Evolutionary conservation across 352 stramenopile species (phyloP).

Genomic region (Phytophthora idaei): DNA sequence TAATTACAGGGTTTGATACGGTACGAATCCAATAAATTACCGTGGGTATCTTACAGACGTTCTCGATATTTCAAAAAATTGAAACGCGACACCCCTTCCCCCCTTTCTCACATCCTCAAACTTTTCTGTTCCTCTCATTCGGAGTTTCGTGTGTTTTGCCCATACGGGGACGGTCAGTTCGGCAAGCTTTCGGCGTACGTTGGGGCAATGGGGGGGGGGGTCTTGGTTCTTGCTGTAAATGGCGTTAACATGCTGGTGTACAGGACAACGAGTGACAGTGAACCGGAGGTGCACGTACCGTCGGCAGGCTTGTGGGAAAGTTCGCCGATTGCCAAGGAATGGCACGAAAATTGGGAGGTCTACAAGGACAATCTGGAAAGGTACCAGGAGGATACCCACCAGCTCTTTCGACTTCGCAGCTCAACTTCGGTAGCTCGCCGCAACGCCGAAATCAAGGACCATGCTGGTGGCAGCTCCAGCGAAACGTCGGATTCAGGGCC

Average conservation of each 20-base stretch:
- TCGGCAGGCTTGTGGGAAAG: neutral
- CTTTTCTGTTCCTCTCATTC: neutral
- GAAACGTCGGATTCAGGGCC: no score
- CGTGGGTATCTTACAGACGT: neutral
- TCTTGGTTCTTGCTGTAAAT: neutral
- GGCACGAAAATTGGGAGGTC: constrained; percentile 7
- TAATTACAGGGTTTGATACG: constrained; percentile 7
- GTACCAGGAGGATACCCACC: constrained; percentile 10
- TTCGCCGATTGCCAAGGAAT: constrained; percentile 6
- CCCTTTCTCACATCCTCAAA: constrained; percentile 8
- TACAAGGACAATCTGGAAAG: neutral
- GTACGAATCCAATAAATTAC: neutral
- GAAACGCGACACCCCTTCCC: constrained; percentile 4
- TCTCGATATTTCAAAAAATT: constrained; percentile 7
- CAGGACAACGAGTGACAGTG: constrained; percentile 3
- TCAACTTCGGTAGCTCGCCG: constrained; percentile 1
- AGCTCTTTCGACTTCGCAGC: constrained; percentile 10
- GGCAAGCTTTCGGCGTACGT: neutral
- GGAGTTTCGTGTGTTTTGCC: neutral
- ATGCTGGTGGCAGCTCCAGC: neutral
- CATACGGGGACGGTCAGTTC: neutral
- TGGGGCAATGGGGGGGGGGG: neutral
- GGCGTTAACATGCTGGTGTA: neutral
- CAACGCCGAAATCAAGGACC: constrained; percentile 8
- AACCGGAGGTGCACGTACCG: constrained; percentile 5